Evolutionary conservation across 306 rosid species (phyloP).

Genomic region (Gastrolobium villosum): DNA sequence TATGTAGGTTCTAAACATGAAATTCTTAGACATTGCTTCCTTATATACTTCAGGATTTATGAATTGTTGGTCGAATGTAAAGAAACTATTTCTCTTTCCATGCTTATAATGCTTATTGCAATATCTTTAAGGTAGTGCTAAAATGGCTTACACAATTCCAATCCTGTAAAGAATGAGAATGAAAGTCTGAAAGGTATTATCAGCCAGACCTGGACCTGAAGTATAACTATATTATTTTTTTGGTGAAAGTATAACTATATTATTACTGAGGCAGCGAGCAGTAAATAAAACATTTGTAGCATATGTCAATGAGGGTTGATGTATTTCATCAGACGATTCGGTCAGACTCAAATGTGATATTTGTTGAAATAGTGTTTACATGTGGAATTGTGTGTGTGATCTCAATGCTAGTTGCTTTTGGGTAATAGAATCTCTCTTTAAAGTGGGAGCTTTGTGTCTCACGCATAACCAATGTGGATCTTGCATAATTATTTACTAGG

Average conservation of each 20-base stretch:
- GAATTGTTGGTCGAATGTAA: constrained; percentile 13
- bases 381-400: constrained; percentile 12
- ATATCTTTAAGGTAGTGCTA: background rate
- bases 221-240: too few relatives aligned
- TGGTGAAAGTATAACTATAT: too few relatives aligned
- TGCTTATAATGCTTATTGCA: constrained; percentile 1
- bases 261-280: background rate
- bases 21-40: background rate
- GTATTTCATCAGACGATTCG: background rate
- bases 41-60: background rate
- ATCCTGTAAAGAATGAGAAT: background rate
- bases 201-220: background rate
- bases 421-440: background rate
- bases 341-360: background rate
- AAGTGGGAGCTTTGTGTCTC: constrained; percentile 8
- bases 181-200: background rate
- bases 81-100: background rate
- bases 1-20: background rate
- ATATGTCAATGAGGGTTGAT: background rate
- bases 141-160: background rate
- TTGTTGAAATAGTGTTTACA: background rate
- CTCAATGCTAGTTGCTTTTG: background rate
- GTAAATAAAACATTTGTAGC: background rate
- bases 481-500: background rate
- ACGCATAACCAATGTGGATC: background rate